These are phyloP conservation scores for Cladosporium sp. DNA, from an alignment of 2,329 filamentous ascomycete genomes.

Conservation along the genomic window DNA sequence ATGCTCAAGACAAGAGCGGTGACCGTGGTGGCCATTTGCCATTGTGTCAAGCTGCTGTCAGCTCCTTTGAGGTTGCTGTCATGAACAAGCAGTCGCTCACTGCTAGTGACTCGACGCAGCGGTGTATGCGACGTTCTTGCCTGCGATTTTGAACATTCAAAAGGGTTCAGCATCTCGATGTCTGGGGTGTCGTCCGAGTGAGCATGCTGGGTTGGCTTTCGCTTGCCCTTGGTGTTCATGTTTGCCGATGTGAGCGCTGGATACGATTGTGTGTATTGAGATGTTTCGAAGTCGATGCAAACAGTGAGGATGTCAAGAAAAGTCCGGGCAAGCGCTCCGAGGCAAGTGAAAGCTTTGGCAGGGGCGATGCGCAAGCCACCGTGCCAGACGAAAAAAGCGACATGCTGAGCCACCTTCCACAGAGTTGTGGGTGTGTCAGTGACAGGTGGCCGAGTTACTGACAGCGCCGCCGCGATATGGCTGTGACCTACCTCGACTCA, in stretches of 20 bases:
- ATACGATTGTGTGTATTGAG: neutral
- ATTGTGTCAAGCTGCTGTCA: neutral
- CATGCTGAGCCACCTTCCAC: neutral
- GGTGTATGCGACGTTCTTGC: neutral
- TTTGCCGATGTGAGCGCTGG: neutral
- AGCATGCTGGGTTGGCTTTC: neutral
- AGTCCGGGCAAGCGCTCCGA: neutral
- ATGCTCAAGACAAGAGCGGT: constrained; percentile 16
- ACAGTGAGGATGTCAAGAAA: neutral
- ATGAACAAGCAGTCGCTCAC: neutral
- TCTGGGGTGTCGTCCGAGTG: neutral
- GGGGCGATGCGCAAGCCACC: neutral
- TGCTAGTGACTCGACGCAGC: neutral
- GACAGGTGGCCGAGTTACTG: neutral
- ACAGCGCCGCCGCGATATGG: neutral
- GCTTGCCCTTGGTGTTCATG: neutral
- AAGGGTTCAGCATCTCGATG: constrained; percentile 2
- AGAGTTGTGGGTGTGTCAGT: neutral
- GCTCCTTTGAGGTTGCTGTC: neutral
- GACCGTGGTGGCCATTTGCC: constrained; percentile 8
- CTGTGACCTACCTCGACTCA: neutral
- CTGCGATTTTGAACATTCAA: neutral
- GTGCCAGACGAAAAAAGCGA: neutral
- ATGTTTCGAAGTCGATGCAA: neutral
- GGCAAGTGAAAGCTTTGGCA: neutral